A percentile compares a stretch with the other conserved stretches of the same genome.
phyloP scores from a whole-genome alignment of 2,329 filamentous ascomycete genomes.

The Coleophoma eucalyptorum region DNA sequence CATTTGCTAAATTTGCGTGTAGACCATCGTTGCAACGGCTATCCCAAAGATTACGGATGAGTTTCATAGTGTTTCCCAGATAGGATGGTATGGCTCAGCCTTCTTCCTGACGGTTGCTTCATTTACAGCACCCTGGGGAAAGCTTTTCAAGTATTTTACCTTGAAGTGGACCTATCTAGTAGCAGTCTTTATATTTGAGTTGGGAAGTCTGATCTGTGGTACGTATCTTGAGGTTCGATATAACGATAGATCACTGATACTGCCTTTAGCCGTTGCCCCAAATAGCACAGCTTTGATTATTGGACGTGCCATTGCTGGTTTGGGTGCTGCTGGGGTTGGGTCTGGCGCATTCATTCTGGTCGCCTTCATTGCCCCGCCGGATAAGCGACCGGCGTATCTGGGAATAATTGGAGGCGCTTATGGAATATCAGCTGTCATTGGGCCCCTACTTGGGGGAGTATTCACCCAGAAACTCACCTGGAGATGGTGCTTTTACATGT shows the following conservation, averaged over 20 bases:
- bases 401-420: constrained; percentile 19
- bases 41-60: constrained; percentile 49
- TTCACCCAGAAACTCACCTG: constrained; percentile 2
- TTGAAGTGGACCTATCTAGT: constrained; percentile 18
- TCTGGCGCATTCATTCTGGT: constrained; percentile 25
- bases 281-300: constrained; percentile 24
- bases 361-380: constrained; percentile 18
- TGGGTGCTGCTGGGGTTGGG: constrained; percentile 23
- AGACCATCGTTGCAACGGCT: constrained; percentile 40
- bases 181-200: constrained; percentile 23
- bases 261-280: constrained; percentile 11
- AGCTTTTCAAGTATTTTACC: constrained; percentile 15
- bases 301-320: constrained; percentile 24
- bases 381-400: constrained; percentile 22
- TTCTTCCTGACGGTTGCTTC: constrained; percentile 34
- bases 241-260: not conserved
- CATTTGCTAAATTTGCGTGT: no score
- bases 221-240: not conserved
- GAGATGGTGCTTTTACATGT: constrained; percentile 22
- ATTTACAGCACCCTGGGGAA: constrained; percentile 9
- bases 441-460: constrained; percentile 9
- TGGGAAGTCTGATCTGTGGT: constrained; percentile 26
- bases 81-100: constrained; percentile 38
- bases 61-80: constrained; percentile 44
- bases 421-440: constrained; percentile 3